Evolutionary conservation across 2,329 filamentous ascomycete genomes (phyloP), one percentile per base, ranked within the genome.

Genomic region (Exophiala oligosperma): DNA sequence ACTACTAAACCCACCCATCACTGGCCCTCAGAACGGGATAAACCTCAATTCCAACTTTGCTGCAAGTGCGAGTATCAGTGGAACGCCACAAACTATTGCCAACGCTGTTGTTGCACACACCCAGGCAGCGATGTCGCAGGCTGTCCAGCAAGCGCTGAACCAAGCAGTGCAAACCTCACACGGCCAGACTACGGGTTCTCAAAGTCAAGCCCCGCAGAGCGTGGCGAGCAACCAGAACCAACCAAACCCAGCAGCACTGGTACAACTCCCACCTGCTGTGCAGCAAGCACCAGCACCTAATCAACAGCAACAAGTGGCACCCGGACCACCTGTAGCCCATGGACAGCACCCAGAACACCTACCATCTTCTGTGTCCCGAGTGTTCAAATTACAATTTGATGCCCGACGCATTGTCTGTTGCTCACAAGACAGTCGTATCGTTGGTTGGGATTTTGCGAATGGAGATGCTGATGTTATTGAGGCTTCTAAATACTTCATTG

Each of bases 351-450:
- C 64, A 46, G 52, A 32, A 41, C 70, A 62, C 29, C 69, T 51
- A 41, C 51, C 56, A 7, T 50, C 46, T 17, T 52, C 72, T 21
- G 80, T 79, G 37, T 81, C 84, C 9, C 74, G 94, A 24, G 90
- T 99, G 2, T 99, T 97, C 79, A 99, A 99, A 74, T 80, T 97
- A 37, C 94, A 99, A 72, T 99, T 97, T 66, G 94, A 99, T 71
- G 90, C 92, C 0, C 84, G 92, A 23, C 87, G 92, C 67, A 95
- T 99, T 66, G 89, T 99, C 54, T 97, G 92, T 76, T 97, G 93
- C 71, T 94, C 90, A 64, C 92, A 97, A 72, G 91, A 94, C 56
- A 87, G 87, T 40, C 86, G 89, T 14, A 97, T 99, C 69, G 91
- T 97, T 0, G 94, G 92, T 0, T 99, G 94, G 94, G 94, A 99